phyloP scores from a whole-genome alignment of 2,329 filamentous ascomycete genomes.

The Verticillium nubilum region DNA sequence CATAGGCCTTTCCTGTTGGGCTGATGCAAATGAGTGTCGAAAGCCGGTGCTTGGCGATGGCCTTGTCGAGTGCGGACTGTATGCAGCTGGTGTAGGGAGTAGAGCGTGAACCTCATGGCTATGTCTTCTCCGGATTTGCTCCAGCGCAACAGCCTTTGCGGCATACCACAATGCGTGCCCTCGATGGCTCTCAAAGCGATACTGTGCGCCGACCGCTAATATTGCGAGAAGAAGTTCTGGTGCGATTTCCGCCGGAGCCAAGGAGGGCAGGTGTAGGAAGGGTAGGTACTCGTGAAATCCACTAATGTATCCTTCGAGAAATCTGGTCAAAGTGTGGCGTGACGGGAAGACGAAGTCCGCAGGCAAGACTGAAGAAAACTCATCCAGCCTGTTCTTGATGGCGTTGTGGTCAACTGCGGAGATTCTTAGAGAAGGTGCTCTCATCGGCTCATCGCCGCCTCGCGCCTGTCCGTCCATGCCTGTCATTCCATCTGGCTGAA shows the following conservation, averaged over 20 bases:
- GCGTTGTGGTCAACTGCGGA: slow-evolving; percentile 48
- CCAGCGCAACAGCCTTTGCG: slow-evolving; percentile 50
- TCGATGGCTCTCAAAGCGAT: slow-evolving; percentile 55
- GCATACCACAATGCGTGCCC: slow-evolving; percentile 58
- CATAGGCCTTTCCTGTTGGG: slow-evolving; percentile 49
- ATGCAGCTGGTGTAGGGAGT: slow-evolving; percentile 50
- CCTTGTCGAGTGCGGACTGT: slow-evolving; percentile 54
- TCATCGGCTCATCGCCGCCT: slow-evolving; percentile 35
- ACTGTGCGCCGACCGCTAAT: slow-evolving; percentile 62
- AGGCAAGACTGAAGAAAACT: slow-evolving; percentile 56
- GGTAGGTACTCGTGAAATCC: slow-evolving; percentile 56
- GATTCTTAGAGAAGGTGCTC: slow-evolving; percentile 37
- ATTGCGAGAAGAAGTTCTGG: slow-evolving; percentile 64
- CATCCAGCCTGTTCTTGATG: slow-evolving; percentile 54
- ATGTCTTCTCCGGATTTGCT: slow-evolving; percentile 52
- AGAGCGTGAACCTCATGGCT: slow-evolving; percentile 52
- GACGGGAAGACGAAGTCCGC: slow-evolving; percentile 63
- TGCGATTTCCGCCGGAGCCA: slow-evolving; percentile 57
- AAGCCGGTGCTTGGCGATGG: slow-evolving; percentile 53
- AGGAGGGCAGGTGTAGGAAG: slow-evolving; percentile 62
- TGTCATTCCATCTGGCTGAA: slow-evolving; percentile 48
- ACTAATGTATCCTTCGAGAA: slow-evolving; percentile 64
- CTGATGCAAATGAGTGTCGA: slow-evolving; percentile 53
- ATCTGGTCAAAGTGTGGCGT: slow-evolving; percentile 61
- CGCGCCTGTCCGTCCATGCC: slow-evolving; percentile 26